Evolutionary conservation across 2,329 filamentous ascomycete species (phyloP), one percentile per base, ranked within the genome.

Genomic region (Colletotrichum eleusines): DNA sequence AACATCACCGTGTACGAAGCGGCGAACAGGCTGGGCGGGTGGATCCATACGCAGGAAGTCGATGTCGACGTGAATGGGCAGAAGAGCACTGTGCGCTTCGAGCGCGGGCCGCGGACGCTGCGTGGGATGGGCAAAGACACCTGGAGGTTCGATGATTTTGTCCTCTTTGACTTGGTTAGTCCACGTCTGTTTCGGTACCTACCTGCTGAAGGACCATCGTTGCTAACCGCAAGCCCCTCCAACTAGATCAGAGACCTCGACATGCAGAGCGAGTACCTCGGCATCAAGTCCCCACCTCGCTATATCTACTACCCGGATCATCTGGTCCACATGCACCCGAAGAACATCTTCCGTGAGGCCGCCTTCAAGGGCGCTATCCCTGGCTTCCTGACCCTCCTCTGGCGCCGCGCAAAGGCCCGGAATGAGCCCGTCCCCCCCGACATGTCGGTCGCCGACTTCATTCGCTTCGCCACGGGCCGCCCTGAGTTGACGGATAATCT

Each of bases 241-340:
- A n/a, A 23, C 6, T 44, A 71, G 69, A 18, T 71, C 4, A 53
- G 58, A 69, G 69, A 71, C 14, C 58, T 69, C 35, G 23, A 28
- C n/a, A 69, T 71, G 69, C 26, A 63, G 16, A 38, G 48, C 9
- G 38, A 63, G 4, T 71, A 69, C 26, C 16, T 38, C 2, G 66
- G 66, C 4, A 66, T 60, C n/a, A 42, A 23, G 14, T 69, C 69
- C 11, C 69, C 61, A 40, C 42, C 78, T 18, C 92, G 94, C 72
- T 98, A 91, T 80, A 84, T 98, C 71, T 98, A 96, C 86, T 97
- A 97, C 77, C 93, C 93, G 2, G 92, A 97, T 78, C 93, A 91
- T 76, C 87, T 73, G n/a, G 63, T 67, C 18, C 31, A 54, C 16
- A 48, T 73, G 42, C 46, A 38, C 23, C 63, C 60, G 23, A 35